phyloP scores from a whole-genome alignment of 2,329 filamentous ascomycete genomes.

The Helicocarpus griseus region DNA sequence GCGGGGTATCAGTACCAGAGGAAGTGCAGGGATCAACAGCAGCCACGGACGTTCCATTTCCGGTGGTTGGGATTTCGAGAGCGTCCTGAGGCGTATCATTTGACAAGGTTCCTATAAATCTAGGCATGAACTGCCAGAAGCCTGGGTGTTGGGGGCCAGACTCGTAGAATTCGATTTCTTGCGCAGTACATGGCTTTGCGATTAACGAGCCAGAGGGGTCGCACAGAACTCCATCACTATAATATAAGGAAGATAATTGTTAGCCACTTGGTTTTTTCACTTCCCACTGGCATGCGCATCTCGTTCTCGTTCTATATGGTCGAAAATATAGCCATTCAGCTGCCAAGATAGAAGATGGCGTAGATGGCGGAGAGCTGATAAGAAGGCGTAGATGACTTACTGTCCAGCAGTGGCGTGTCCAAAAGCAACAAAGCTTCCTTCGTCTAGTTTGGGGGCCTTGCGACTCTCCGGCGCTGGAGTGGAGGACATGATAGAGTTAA shows the following conservation, averaged over 20 bases:
- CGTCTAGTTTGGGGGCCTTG: conserved; percentile 27
- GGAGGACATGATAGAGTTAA: conserved; percentile 21
- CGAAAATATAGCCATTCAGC: background rate
- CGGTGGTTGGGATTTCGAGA: conserved; percentile 38
- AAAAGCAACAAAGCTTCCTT: conserved; percentile 34
- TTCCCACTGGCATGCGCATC: background rate
- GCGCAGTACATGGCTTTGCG: conserved; percentile 83
- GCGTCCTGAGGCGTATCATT: conserved; percentile 47
- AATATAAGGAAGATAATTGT: background rate
- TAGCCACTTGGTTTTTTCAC: background rate
- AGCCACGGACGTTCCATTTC: conserved; percentile 18
- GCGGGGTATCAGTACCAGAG: conserved; percentile 10
- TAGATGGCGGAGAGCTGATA: background rate
- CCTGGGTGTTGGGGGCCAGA: conserved; percentile 58
- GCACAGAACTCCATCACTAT: conserved; percentile 80
- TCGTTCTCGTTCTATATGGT: background rate
- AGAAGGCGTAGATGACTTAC: conserved; percentile 29
- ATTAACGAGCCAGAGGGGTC: conserved; percentile 75
- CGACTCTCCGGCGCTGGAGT: conserved; percentile 23
- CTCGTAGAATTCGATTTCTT: conserved; percentile 87
- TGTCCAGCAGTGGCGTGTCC: conserved; percentile 40
- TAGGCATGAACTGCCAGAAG: conserved; percentile 72
- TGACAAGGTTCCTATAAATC: conserved; percentile 68
- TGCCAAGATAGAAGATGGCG: background rate
- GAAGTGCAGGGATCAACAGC: conserved; percentile 15